Percentiles rank a stretch among this genome's conserved stretches.
Evolutionary conservation across 176 grass and related monocot species (phyloP).

Genomic region (Puccinellia tenuiflora): DNA sequence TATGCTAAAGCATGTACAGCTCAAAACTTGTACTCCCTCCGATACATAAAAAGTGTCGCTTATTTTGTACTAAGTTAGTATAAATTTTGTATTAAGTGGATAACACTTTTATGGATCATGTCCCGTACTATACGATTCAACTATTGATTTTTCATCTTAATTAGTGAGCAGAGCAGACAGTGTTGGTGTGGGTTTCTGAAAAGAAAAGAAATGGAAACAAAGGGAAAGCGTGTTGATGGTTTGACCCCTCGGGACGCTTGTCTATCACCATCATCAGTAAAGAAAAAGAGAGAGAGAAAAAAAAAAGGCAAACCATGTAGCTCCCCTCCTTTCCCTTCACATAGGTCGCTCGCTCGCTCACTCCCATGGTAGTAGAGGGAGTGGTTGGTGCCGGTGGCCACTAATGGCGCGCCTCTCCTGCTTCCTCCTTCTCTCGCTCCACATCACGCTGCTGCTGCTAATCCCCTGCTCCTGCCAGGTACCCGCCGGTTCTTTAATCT

Average conservation of each 20-base stretch:
- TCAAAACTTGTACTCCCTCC: no score
- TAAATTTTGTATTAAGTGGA: no score
- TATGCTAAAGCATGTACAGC: no score
- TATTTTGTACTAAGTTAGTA: no score
- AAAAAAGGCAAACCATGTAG: background rate
- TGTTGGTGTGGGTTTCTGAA: background rate
- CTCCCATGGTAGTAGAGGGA: background rate
- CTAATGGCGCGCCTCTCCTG: constrained; percentile 19
- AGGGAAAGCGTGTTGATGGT: background rate
- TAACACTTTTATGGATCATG: no score
- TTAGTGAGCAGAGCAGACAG: background rate
- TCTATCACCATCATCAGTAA: background rate
- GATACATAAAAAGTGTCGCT: no score
- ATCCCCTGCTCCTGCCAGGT: constrained; percentile 34
- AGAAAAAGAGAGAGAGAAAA: background rate
- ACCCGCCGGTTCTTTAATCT: background rate
- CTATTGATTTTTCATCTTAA: no score
- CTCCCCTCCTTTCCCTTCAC: background rate
- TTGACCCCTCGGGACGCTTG: background rate
- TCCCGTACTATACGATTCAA: no score
- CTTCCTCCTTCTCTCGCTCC: background rate
- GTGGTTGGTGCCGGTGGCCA: constrained; percentile 20
- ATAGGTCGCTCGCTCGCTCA: background rate
- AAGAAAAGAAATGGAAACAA: background rate
- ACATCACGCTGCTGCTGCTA: constrained; percentile 14